Conservation (phyloP, 1,139 yeast species). For the Diutina sp. region DNA sequence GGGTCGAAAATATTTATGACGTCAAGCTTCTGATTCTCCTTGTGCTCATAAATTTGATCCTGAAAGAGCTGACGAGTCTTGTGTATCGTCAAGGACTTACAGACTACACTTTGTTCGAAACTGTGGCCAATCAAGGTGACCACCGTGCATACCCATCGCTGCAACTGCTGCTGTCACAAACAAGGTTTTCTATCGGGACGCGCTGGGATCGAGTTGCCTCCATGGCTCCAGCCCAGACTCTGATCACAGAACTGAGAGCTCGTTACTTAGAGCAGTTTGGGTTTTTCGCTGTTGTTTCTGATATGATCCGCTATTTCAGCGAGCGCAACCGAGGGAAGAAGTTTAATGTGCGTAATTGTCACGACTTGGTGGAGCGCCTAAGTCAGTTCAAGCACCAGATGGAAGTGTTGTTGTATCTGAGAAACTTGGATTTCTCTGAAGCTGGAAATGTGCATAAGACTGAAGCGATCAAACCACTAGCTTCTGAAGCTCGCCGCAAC, state of each 20-base stretch:
- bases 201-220: neutral
- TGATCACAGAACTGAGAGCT: neutral
- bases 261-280: neutral
- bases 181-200: neutral
- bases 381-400: neutral
- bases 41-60: neutral
- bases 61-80: neutral
- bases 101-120: neutral
- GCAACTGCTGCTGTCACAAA: neutral
- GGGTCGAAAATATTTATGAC: slow-evolving; percentile 1
- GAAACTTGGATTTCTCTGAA: neutral
- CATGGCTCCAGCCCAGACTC: neutral
- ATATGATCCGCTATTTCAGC: neutral
- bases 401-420: neutral
- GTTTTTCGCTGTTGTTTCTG: neutral
- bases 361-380: slow-evolving; percentile 1
- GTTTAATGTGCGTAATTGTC: slow-evolving; percentile 1
- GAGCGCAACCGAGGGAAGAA: slow-evolving; percentile 1
- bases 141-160: neutral
- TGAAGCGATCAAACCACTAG: neutral
- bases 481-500: neutral
- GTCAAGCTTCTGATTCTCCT: neutral
- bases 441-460: neutral
- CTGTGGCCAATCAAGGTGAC: neutral
- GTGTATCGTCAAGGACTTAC: slow-evolving; percentile 1